These are phyloP conservation scores for Sugiyamaella pinicola DNA, from an alignment of 1,139 yeast species.

Conservation along the genomic window DNA sequence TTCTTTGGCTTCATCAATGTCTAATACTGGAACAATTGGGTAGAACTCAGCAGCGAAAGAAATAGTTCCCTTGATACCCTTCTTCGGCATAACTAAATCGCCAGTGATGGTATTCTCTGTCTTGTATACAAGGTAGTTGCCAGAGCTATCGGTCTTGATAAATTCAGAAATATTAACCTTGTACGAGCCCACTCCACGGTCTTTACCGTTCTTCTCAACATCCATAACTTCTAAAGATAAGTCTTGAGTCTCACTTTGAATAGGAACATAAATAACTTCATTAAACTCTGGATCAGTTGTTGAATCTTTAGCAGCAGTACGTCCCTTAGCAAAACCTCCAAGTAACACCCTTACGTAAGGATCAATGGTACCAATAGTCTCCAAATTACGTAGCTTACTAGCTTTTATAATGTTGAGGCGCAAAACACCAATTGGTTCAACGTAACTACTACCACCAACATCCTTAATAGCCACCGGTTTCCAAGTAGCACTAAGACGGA, in stretches of 20 bases:
- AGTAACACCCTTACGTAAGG: constrained; percentile 84
- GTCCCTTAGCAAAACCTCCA: constrained; percentile 72
- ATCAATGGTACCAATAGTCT: constrained; percentile 85
- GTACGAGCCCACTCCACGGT: constrained; percentile 84
- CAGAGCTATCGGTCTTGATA: constrained; percentile 67
- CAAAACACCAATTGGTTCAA: constrained; percentile 90
- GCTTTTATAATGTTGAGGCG: constrained; percentile 75
- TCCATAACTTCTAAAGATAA: constrained; percentile 90
- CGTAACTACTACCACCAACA: constrained; percentile 71
- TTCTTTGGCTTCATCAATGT: constrained; percentile 70
- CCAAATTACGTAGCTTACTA: constrained; percentile 75
- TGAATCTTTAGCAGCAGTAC: constrained; percentile 72
- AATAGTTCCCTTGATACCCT: constrained; percentile 80
- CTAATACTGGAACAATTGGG: constrained; percentile 76
- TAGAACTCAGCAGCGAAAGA: constrained; percentile 75
- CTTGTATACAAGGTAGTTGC: constrained; percentile 56
- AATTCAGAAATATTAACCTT: constrained; percentile 67
- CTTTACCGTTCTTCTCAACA: constrained; percentile 72
- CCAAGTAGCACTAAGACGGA: constrained; percentile 73
- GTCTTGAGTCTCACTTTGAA: constrained; percentile 79
- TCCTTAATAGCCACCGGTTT: constrained; percentile 77
- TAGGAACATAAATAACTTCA: constrained; percentile 76
- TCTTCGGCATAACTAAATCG: constrained; percentile 62
- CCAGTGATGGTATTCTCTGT: constrained; percentile 59
- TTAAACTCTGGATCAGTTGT: constrained; percentile 84